Base-by-base conservation (phyloP, 495 filamentous ascomycete species). In the Bacidia gigantensis region DNA sequence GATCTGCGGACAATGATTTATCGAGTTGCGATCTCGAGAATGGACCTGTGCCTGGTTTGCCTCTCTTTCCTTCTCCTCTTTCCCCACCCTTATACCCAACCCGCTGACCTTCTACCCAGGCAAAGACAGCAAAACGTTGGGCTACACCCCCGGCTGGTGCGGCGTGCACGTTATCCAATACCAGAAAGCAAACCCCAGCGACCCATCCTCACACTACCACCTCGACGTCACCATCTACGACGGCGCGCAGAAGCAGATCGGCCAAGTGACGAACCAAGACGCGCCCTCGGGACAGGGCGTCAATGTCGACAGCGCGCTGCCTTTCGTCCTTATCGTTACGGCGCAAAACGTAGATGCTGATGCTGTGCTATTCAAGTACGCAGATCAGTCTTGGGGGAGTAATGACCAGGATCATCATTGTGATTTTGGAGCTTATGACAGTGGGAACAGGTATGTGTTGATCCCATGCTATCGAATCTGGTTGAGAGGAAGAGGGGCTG, bases 161-260 rank as follows among this genome's bases (percentile, higher is more conserved):
- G 52, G 52, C 43, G 39, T 54, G 25, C 52, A 54, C 45, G 52
- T 54, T 0, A 41, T 24, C 11, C 52, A 54, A 42, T 54, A 54
- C 29, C 52, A 54, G 25, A 48, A 49, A 21, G 49, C 47, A 24
- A 20, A 54, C 18, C 5, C 7, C 2, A 24, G 21, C 46, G 52
- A 45, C 0, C 52, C 52, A 17, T 25, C 22, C 10, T 5, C 14
- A 5, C n/a, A 54, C 2, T 54, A 54, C 42, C n/a, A 29, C 1
- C 29, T 54, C 43, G 38, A 21, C 0, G 52, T 54, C 25, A 38
- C 24, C 0, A 38, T 54, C 3, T 21, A 35, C n/a, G 52, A 54
- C 9, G 26, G 26, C 11, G 43, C 35, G 3, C 18, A 24, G n/a
- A 29, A 3, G 5, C 25, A n/a, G 25, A 23, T 48, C 17, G 46